Evolutionary conservation across 2,329 filamentous ascomycete species (phyloP).

Genomic region (Alternaria brassicae): DNA sequence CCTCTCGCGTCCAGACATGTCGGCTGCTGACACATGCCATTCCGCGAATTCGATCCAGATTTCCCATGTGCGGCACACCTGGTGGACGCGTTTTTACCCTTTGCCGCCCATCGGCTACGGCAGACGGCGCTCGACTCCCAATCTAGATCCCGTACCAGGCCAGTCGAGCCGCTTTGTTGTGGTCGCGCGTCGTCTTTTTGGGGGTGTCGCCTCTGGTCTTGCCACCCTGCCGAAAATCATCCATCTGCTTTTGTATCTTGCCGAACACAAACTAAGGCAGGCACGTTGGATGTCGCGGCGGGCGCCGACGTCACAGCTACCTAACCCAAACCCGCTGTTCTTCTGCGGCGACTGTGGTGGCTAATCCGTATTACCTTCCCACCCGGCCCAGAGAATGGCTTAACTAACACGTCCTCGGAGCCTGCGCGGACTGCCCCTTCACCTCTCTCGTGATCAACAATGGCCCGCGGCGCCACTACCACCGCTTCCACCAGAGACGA

Average conservation of each 20-base stretch:
- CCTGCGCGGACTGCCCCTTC: conserved; percentile 17
- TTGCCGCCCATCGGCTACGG: conserved; percentile 7
- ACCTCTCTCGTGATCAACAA: conserved; percentile 24
- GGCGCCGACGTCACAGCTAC: conserved; percentile 21
- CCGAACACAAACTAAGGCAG: conserved; percentile 4
- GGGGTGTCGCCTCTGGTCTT: not conserved
- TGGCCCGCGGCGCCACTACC: conserved; percentile 39
- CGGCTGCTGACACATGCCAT: conserved; percentile 12
- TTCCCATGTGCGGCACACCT: conserved; percentile 1
- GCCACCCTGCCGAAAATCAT: conserved; percentile 11
- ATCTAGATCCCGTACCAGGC: conserved; percentile 6
- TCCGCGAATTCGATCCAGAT: conserved; percentile 14
- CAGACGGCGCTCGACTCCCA: not conserved
- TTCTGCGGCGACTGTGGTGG: conserved; percentile 12
- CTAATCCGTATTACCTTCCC: conserved; percentile 13
- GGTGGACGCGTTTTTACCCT: not conserved
- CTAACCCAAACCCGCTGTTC: conserved; percentile 6
- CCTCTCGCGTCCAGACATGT: not conserved
- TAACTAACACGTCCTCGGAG: conserved; percentile 29
- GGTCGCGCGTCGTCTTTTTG: not conserved
- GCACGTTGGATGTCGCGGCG: conserved; percentile 14
- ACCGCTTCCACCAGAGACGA: conserved; percentile 30
- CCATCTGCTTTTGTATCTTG: conserved; percentile 10
- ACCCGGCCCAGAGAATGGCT: conserved; percentile 23
- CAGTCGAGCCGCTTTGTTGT: conserved; percentile 6